Percentiles rank a stretch among this genome's conserved stretches.
Evolutionary conservation across 1,284 basidiomycete genomes (phyloP).

Genomic region (Stereum hirsutum): DNA sequence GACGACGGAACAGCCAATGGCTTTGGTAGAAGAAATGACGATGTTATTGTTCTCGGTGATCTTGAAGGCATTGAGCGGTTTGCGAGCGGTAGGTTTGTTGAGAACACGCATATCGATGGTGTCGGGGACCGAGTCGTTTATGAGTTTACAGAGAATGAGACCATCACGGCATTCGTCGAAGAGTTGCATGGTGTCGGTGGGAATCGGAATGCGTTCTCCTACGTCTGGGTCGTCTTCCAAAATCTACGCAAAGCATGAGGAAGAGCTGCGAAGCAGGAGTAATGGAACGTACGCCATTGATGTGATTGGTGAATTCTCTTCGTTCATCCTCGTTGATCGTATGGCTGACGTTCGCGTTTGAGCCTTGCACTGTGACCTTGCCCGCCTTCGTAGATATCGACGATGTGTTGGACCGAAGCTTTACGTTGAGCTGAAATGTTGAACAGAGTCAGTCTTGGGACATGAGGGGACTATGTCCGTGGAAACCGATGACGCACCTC

Average conservation of each 20-base stretch:
- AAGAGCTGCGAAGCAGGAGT: conserved; percentile 5
- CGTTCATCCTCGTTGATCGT: conserved; percentile 98
- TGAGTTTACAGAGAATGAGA: conserved; percentile 94
- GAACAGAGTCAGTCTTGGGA: no score
- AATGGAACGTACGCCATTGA: conserved; percentile 62
- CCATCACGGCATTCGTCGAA: conserved; percentile 97
- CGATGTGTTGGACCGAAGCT: conserved; percentile 54
- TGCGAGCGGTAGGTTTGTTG: conserved; percentile 75
- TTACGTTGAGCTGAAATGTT: conserved; percentile 72
- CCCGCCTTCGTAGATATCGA: conserved; percentile 72
- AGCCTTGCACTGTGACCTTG: conserved; percentile 91
- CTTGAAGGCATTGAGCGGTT: conserved; percentile 91
- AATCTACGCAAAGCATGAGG: conserved; percentile 44
- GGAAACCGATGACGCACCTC: conserved; percentile 68
- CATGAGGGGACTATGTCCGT: no score
- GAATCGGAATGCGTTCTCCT: conserved; percentile 80
- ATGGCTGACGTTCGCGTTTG: conserved; percentile 94
- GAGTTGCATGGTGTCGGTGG: conserved; percentile 97
- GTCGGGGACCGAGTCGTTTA: conserved; percentile 98
- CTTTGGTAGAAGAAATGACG: conserved; percentile 93
- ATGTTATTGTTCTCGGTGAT: conserved; percentile 99
- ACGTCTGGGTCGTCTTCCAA: conserved; percentile 89
- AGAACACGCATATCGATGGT: conserved; percentile 98
- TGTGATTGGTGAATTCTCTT: conserved; percentile 94
- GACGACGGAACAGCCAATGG: conserved; percentile 96